These are phyloP conservation scores for Penicillium crustosum DNA, from an alignment of 2,329 filamentous ascomycete species.

Conservation along the genomic window DNA sequence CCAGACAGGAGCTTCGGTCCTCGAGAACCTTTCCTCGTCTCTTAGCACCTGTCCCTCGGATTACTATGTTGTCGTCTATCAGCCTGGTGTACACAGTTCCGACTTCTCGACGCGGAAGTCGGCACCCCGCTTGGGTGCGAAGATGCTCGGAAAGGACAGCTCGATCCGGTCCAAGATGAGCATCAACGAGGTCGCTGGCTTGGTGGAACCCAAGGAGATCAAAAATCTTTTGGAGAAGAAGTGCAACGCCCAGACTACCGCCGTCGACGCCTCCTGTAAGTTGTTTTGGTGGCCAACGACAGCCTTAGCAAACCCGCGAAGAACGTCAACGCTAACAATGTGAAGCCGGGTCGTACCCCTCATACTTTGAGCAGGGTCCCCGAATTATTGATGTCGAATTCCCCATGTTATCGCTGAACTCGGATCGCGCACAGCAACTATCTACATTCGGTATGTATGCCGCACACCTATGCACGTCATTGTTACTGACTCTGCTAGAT, in stretches of 20 bases:
- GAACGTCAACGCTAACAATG: slow-evolving; percentile 18
- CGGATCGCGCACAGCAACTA: slow-evolving; percentile 42
- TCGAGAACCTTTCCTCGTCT: slow-evolving; percentile 43
- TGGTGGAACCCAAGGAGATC: slow-evolving; percentile 47
- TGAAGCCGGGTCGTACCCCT: slow-evolving; percentile 42
- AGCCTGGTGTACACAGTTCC: slow-evolving; percentile 69
- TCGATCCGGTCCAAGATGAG: slow-evolving; percentile 55
- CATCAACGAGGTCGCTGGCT: slow-evolving; percentile 55
- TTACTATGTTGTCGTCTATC: slow-evolving; percentile 74
- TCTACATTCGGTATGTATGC: slow-evolving; percentile 43
- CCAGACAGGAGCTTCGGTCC: slow-evolving; percentile 46
- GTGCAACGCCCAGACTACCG: slow-evolving; percentile 48
- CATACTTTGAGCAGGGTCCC: slow-evolving; percentile 39
- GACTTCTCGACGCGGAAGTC: slow-evolving; percentile 61
- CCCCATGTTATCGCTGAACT: slow-evolving; percentile 39
- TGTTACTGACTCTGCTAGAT: slow-evolving; percentile 34
- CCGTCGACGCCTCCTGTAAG: slow-evolving; percentile 47
- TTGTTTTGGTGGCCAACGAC: slow-evolving; percentile 14
- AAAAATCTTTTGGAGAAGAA: slow-evolving; percentile 45
- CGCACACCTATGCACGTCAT: background rate
- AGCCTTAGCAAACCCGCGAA: background rate
- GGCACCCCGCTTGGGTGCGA: slow-evolving; percentile 55
- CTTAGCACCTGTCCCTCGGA: slow-evolving; percentile 70
- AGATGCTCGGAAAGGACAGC: slow-evolving; percentile 50
- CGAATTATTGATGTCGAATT: slow-evolving; percentile 50